Evolutionary conservation across 2,329 filamentous ascomycete genomes (phyloP), one percentile per base, ranked within the genome.

Genomic region (Xylogone sp.): DNA sequence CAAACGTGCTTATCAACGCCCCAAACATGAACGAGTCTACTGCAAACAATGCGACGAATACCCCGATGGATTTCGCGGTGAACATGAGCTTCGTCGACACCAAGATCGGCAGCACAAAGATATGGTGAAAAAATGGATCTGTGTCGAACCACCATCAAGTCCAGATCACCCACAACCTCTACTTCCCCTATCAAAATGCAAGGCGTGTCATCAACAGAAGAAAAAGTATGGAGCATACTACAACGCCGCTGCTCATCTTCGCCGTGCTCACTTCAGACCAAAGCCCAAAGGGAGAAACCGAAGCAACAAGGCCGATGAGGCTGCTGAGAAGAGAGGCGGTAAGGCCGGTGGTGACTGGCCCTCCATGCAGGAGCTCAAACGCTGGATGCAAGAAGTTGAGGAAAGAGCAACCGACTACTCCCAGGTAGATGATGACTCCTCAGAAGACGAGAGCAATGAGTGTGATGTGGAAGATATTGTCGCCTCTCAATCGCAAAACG

Each of bases 151-250:
- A 1, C 59, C 62, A 0, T 63, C 34, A 13, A 39, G 74, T 74
- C 2, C 57, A 61, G 18, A 67, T 69, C 53, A 69, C 72, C 79
- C 68, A 61, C 76, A 60, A 66, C 82, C 71, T 69, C 77, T 79
- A 71, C 79, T 70, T 48, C 85, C 91, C 42, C 79, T 97, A 29
- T 75, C 76, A 47, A 87, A 87, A 59, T 97, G 92, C 80, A 96
- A 96, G 69, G 82, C 88, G 45, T 97, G 93, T 68, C 79, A 78
- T 46, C 78, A 79, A 43, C 73, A 79, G 50, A 97, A 96, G 74
- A 97, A 97, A 74, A 79, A 82, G 53, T 97, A 97, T 61, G 88
- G 88, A 3, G 89, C 88, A 16, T 94, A 97, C 71, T 97, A 97
- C 72, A 97, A 97, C 62, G 93, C 92, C 0, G 91, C 91, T 0